These are phyloP conservation scores for Thermomyces lanuginosus DNA, from an alignment of 2,329 filamentous ascomycete species.

Conservation along the genomic window DNA sequence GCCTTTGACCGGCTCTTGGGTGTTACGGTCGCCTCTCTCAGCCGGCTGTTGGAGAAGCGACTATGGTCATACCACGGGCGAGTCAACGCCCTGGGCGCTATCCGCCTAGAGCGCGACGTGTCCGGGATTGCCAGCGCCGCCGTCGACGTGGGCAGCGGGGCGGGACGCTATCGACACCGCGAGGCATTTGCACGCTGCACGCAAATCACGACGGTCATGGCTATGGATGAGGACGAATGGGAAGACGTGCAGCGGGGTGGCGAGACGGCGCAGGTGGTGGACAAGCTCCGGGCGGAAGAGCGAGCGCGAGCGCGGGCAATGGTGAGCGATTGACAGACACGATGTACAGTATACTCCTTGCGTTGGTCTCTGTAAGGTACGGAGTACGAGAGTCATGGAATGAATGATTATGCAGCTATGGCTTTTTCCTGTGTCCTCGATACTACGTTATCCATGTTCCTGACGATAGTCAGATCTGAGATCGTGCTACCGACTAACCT, in stretches of 20 bases:
- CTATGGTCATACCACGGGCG: slow-evolving; percentile 66
- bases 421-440: no score
- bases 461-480: no score
- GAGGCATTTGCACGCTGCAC: slow-evolving; percentile 60
- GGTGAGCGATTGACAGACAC: slow-evolving; percentile 33
- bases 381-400: no score
- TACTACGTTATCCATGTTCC: no score
- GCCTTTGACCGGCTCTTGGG: slow-evolving; percentile 64
- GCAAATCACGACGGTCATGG: slow-evolving; percentile 73
- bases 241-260: slow-evolving; percentile 49
- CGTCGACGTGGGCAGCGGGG: slow-evolving; percentile 21
- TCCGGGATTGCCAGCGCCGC: slow-evolving; percentile 48
- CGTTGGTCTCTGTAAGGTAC: no score
- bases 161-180: slow-evolving; percentile 53
- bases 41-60: slow-evolving; percentile 69
- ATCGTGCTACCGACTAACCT: no score
- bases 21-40: slow-evolving; percentile 56
- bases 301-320: slow-evolving; percentile 54
- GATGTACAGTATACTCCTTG: no score
- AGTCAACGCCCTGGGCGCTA: slow-evolving; percentile 65
- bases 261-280: slow-evolving; percentile 36
- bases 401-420: no score
- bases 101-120: slow-evolving; percentile 71
- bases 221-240: slow-evolving; percentile 95
- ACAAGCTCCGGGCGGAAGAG: slow-evolving; percentile 56